These are phyloP conservation scores for Triticum aestivum DNA, from an alignment of 176 grass and related monocot genomes.

Conservation along the genomic window IWGSC_CS_RefSeq_v2.1 NC_057799.1:167339788-167340287, in stretches of 20 bases:
- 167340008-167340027: neutral
- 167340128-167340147: constrained; percentile 11
- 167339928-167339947: neutral
- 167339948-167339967: neutral
- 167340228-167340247: neutral
- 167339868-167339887: neutral
- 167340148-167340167: neutral
- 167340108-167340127: constrained; percentile 10
- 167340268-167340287: neutral
- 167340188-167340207: neutral
- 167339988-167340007: neutral
- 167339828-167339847: neutral
- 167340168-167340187: neutral
- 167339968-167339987: neutral
- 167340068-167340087: constrained; percentile 55
- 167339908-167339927: neutral
- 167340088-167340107: constrained; percentile 21
- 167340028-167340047: neutral
- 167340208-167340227: neutral
- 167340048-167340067: constrained; percentile 51
- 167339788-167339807: constrained; percentile 4
- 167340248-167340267: neutral
- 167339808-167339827: neutral
- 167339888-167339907: neutral
- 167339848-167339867: neutral